A percentile compares a stretch with the other conserved stretches of the same genome.
Conservation (phyloP, 257 asterid genomes). For the Fraxinus quadrangulata region DNA sequence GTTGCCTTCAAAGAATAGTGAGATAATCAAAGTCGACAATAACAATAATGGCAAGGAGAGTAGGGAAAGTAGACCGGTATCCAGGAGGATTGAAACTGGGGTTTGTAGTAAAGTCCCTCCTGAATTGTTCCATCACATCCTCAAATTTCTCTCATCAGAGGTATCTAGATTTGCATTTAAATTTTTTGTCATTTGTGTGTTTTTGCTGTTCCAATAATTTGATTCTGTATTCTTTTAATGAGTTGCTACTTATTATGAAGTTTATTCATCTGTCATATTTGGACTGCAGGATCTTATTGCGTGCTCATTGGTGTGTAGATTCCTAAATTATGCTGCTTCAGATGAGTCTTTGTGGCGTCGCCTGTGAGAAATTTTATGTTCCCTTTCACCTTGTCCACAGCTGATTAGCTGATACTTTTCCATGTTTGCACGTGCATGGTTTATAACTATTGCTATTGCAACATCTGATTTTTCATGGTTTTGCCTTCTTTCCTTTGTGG, state of each 20-base stretch:
- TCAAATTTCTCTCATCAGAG: conserved; percentile 82
- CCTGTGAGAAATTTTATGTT: conserved; percentile 55
- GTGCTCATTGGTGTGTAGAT: conserved; percentile 78
- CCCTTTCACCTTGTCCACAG: not conserved
- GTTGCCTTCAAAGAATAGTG: conserved; percentile 34
- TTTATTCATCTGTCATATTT: conserved; percentile 21
- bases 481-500: not conserved
- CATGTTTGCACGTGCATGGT: not conserved
- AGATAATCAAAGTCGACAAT: conserved; percentile 13
- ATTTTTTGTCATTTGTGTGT: not conserved
- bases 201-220: not conserved
- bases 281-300: conserved; percentile 74
- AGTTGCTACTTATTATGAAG: conserved; percentile 10
- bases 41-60: conserved; percentile 30
- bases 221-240: conserved; percentile 8
- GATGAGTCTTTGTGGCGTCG: conserved; percentile 91
- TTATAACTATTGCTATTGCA: not conserved
- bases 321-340: conserved; percentile 67
- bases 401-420: conserved; percentile 5
- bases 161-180: conserved; percentile 31
- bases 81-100: conserved; percentile 56
- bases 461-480: not conserved
- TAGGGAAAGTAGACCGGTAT: conserved; percentile 29
- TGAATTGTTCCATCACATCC: conserved; percentile 69
- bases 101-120: conserved; percentile 68